Base-by-base conservation (phyloP, 1,284 basidiomycete species). In the Lentinus polychrous region DNA sequence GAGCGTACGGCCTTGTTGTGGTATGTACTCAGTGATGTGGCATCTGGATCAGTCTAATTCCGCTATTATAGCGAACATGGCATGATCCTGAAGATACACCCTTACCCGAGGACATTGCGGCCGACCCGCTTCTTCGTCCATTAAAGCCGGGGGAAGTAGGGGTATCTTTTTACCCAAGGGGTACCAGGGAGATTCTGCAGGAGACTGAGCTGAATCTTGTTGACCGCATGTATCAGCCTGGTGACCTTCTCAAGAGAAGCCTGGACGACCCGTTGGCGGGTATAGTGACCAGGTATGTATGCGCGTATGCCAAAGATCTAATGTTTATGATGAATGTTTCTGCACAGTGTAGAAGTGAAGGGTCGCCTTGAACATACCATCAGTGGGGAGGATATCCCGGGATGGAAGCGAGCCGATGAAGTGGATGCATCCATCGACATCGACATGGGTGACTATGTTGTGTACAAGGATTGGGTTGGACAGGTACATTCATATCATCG, bases 391-490 rank as follows among this genome's bases (percentile, higher is more conserved):
- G 61, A 69, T 20, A 58, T 92, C 23, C 70, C 76, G 1, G 80
- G 75, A 4, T 91, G 85, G 83, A 78, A 79, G 55, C 74, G 75
- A 6, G 63, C 75, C 45, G 68, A 74, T 23, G 78, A 87, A 47
- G 62, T 94, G n/a, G 72, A 78, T 54, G 73, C 72, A 33, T 72
- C 75, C 20, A 65, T 69, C 22, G 77, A 83, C 22, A 75, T 83
- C 23, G 83, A 88, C 53, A 75, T 86, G 36, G 87, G 90, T 5
- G 91, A 94, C 64, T 89, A 85, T 68, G 88, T 94, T 46, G 71
- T 84, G 4, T 81, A 79, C 60, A 78, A 87, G 52, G 81, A 93
- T 61, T 97, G 94, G 94, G 72, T 96, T 57, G 93, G 93, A 45
- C 87, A 93, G 77, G 86, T 86, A 60, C 61, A 77, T 60, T 34